Evolutionary conservation across 345 rosid species (phyloP).

Genomic region (Eucalyptus lansdowneana): DNA sequence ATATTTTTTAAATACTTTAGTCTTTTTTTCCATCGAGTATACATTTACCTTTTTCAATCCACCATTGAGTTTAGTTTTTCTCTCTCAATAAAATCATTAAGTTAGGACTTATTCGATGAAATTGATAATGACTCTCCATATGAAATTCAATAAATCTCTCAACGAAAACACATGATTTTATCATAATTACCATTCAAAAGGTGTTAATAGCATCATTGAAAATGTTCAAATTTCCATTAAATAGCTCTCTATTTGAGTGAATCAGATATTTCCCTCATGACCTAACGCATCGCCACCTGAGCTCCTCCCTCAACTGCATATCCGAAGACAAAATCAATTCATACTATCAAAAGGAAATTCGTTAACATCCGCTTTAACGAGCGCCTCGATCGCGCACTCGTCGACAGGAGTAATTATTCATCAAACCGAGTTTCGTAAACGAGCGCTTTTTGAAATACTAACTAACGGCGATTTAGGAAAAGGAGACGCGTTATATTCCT

Average conservation of each 20-base stretch:
- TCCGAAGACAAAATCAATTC: neutral
- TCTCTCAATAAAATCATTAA: neutral
- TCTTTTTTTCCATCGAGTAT: neutral
- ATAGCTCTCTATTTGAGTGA: neutral
- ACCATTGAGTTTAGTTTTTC: neutral
- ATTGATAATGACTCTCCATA: neutral
- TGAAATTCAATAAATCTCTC: neutral
- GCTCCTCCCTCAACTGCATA: neutral
- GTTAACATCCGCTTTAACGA: neutral
- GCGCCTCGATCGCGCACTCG: no score
- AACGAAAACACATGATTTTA: no score
- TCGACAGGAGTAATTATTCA: no score
- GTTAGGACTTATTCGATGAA: neutral
- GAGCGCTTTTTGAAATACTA: no score
- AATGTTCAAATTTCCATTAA: neutral
- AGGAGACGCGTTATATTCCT: no score
- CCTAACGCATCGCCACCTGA: neutral
- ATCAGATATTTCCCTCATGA: neutral
- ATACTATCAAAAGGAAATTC: neutral
- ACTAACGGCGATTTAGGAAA: no score
- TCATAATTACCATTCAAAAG: neutral
- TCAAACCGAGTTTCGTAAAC: no score
- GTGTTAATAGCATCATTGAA: neutral
- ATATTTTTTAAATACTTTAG: neutral
- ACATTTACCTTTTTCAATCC: neutral